A percentile compares a stretch with the other conserved stretches of the same genome.
Evolutionary conservation across 257 asterid species (phyloP).

Genomic region (Paraleonurus japonicus): DNA sequence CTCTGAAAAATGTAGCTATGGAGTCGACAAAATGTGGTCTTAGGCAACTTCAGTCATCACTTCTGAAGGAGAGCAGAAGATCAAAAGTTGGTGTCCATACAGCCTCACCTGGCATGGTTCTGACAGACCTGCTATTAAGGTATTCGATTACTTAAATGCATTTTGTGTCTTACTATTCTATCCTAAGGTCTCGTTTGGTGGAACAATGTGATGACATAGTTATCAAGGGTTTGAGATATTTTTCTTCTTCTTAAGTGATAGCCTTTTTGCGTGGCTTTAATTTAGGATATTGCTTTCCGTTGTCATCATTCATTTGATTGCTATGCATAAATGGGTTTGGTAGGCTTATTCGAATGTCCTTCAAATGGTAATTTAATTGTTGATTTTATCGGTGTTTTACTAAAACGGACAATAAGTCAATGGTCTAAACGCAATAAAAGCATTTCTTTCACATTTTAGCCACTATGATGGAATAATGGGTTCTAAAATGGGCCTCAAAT

Average conservation of each 20-base stretch:
- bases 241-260: background rate
- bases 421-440: background rate
- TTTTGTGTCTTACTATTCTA: background rate
- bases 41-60: slow-evolving; percentile 94
- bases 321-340: background rate
- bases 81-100: slow-evolving; percentile 93
- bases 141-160: slow-evolving; percentile 21
- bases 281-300: background rate
- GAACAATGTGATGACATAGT: background rate
- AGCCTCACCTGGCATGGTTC: slow-evolving; percentile 99
- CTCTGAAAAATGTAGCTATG: slow-evolving; percentile 55
- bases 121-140: slow-evolving; percentile 91
- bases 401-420: background rate
- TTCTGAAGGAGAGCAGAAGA: slow-evolving; percentile 72
- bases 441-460: background rate
- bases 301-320: background rate
- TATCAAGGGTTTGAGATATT: no score
- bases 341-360: background rate
- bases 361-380: background rate
- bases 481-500: background rate
- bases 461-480: background rate
- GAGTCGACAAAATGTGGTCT: slow-evolving; percentile 98
- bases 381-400: background rate
- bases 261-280: background rate
- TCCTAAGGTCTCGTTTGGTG: background rate